phyloP scores from a whole-genome alignment of 306 rosid species.

The Cucumis sativus region Cucumber_9930_V3 NC_026660.2:21930001-21930500 shows the following conservation, averaged over 20 bases:
- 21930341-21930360: constrained; percentile 70
- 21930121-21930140: neutral
- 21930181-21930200: neutral
- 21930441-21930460: constrained; percentile 77
- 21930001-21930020: neutral
- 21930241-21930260: neutral
- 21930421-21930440: constrained; percentile 91
- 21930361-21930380: constrained; percentile 46
- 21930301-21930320: neutral
- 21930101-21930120: neutral
- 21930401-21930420: constrained; percentile 81
- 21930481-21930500: constrained; percentile 60
- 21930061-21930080: neutral
- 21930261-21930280: neutral
- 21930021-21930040: neutral
- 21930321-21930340: neutral
- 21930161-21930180: neutral
- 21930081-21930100: neutral
- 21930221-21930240: neutral
- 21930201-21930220: neutral
- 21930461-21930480: constrained; percentile 60
- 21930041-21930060: neutral
- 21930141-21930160: neutral
- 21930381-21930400: constrained; percentile 62
- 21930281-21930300: neutral